Evolutionary conservation across 352 stramenopile genomes (phyloP).

Genomic region (Elongisporangium anandrum): DNA sequence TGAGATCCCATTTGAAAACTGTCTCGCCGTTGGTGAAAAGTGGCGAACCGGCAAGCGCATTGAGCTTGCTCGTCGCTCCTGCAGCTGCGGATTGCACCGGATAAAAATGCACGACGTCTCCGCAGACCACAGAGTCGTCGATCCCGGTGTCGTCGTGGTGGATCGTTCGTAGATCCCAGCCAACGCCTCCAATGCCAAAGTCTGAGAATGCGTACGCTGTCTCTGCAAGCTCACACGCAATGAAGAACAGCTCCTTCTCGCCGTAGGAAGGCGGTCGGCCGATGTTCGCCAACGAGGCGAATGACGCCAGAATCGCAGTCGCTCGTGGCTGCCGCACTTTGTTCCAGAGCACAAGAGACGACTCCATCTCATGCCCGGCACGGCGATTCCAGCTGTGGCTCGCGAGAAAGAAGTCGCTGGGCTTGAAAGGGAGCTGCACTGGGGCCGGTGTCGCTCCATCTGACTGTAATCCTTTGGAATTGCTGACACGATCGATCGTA

Average conservation of each 20-base stretch:
- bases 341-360: constrained; percentile 35
- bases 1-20: no score
- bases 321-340: constrained; percentile 24
- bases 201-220: constrained; percentile 23
- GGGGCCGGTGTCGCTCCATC: no score
- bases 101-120: constrained; percentile 23
- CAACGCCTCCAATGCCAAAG: constrained; percentile 22
- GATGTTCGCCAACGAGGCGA: constrained; percentile 12
- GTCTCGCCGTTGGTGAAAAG: no score
- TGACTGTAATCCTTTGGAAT: no score
- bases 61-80: no score
- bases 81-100: no score
- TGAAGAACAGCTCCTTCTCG: constrained; percentile 39
- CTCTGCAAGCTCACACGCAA: constrained; percentile 31
- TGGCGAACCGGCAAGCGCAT: no score
- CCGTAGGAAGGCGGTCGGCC: constrained; percentile 14
- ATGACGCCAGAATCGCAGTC: constrained; percentile 27
- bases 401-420: constrained; percentile 31
- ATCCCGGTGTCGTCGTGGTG: not conserved
- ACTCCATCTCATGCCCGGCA: constrained; percentile 48
- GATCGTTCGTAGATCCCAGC: constrained; percentile 5
- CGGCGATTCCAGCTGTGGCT: constrained; percentile 47
- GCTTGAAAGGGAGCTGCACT: constrained; percentile 26
- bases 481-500: no score
- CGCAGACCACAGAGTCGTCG: constrained; percentile 9